phyloP scores from a whole-genome alignment of 2,329 filamentous ascomycete species.

The Taxawa tesnikishii region DNA sequence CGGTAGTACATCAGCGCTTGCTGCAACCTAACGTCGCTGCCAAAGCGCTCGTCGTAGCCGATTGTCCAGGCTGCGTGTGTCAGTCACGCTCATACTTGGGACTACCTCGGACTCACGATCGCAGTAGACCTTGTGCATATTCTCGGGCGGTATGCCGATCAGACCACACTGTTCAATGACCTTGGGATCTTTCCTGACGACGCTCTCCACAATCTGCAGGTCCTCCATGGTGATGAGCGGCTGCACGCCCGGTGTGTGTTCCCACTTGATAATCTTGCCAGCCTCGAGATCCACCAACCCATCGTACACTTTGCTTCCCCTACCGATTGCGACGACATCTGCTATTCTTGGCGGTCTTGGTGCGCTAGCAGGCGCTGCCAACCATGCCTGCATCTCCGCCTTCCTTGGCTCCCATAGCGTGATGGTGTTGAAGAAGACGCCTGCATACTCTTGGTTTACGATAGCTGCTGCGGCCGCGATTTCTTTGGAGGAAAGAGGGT shows the following conservation, averaged over 20 bases:
- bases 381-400: slow-evolving; percentile 69
- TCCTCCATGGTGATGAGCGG: slow-evolving; percentile 73
- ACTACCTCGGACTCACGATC: slow-evolving; percentile 46
- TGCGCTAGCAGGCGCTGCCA: slow-evolving; percentile 49
- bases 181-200: slow-evolving; percentile 64
- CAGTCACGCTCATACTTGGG: not conserved
- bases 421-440: slow-evolving; percentile 76
- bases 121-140: slow-evolving; percentile 94
- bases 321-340: slow-evolving; percentile 71
- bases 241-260: slow-evolving; percentile 47
- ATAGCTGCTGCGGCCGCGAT: slow-evolving; percentile 60
- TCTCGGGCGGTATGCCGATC: slow-evolving; percentile 64
- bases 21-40: slow-evolving; percentile 65
- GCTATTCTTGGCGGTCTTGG: slow-evolving; percentile 59
- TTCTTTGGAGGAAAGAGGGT: slow-evolving; percentile 61
- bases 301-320: slow-evolving; percentile 70
- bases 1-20: slow-evolving; percentile 95
- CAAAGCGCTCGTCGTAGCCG: slow-evolving; percentile 83
- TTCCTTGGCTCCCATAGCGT: slow-evolving; percentile 78
- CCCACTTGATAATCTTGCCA: slow-evolving; percentile 60
- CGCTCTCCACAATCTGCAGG: slow-evolving; percentile 63
- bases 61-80: slow-evolving; percentile 65
- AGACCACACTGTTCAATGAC: slow-evolving; percentile 86
- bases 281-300: slow-evolving; percentile 63
- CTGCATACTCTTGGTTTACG: slow-evolving; percentile 56